These are phyloP conservation scores for Exserohilum rostratum DNA, from an alignment of 2,329 filamentous ascomycete species.

Conservation along the genomic window DNA sequence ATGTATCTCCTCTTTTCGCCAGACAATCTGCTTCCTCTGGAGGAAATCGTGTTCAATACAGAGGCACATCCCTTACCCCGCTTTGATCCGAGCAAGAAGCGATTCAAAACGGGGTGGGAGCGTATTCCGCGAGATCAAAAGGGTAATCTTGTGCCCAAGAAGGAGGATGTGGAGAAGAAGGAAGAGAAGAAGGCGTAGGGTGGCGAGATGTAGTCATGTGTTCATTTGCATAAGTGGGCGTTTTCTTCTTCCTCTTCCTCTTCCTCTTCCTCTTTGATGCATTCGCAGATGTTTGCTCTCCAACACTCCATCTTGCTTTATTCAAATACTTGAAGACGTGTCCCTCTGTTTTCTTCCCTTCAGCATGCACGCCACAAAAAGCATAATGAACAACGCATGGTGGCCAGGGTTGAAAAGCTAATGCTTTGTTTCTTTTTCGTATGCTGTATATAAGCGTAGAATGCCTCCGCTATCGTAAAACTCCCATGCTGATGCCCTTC, in stretches of 20 bases:
- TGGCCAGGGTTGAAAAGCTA: neutral
- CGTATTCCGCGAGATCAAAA: constrained; percentile 63
- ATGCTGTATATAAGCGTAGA: neutral
- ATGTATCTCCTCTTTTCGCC: constrained; percentile 94
- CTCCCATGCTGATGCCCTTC: constrained; percentile 3
- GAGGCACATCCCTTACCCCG: constrained; percentile 90
- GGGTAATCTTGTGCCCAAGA: constrained; percentile 34
- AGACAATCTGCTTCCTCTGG: constrained; percentile 79
- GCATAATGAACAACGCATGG: too few species aligned
- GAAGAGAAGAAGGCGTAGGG: constrained; percentile 1
- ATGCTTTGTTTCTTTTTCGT: neutral
- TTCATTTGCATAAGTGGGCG: neutral
- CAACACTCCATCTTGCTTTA: too few species aligned
- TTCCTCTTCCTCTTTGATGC: too few species aligned
- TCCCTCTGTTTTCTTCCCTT: neutral
- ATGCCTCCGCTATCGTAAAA: neutral
- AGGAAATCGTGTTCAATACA: constrained; percentile 91
- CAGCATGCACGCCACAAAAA: neutral
- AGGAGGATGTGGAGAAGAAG: constrained; percentile 11
- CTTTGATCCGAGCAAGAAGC: constrained; percentile 75
- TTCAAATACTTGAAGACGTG: too few species aligned
- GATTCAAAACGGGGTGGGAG: constrained; percentile 83
- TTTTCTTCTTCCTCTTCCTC: neutral
- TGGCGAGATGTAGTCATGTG: neutral
- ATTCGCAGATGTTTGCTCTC: too few species aligned